Percentiles rank a stretch among this genome's conserved stretches.
phyloP scores from a whole-genome alignment of 768 basidiomycete species.

The Suillus lakei region DNA sequence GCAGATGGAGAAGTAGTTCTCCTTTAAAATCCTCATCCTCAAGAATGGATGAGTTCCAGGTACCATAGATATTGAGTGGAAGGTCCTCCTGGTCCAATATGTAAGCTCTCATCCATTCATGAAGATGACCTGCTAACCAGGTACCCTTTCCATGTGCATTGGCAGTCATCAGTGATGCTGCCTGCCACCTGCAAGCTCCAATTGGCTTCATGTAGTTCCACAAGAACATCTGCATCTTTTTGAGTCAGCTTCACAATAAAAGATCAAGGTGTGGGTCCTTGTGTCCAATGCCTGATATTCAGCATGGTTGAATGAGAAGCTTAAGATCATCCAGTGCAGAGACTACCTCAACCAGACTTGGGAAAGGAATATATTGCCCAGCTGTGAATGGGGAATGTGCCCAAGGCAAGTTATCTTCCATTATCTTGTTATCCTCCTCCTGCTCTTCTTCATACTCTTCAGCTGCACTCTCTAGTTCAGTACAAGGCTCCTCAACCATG shows the following conservation, averaged over 20 bases:
- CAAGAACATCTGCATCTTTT: background rate
- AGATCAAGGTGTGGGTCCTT: constrained; percentile 1
- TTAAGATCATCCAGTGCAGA: background rate
- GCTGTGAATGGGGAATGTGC: no score
- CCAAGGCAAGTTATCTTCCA: no score
- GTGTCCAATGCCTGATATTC: constrained; percentile 7
- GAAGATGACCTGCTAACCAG: constrained; percentile 16
- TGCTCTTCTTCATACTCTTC: no score
- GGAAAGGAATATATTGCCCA: background rate
- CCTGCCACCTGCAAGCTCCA: background rate
- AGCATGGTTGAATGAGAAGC: background rate
- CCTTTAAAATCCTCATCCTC: constrained; percentile 20
- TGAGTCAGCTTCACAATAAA: background rate
- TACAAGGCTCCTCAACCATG: background rate
- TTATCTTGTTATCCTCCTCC: no score
- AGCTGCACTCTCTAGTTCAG: background rate
- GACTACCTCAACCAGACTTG: background rate
- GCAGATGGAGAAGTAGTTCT: constrained; percentile 23
- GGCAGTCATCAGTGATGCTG: constrained; percentile 2
- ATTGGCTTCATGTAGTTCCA: background rate
- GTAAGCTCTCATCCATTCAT: constrained; percentile 24
- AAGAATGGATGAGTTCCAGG: constrained; percentile 20
- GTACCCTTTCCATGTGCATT: background rate
- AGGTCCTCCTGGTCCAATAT: constrained; percentile 22
- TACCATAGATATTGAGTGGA: constrained; percentile 26